Base-by-base conservation (phyloP, 768 basidiomycete species). In the Agaricus subrufescens region DNA sequence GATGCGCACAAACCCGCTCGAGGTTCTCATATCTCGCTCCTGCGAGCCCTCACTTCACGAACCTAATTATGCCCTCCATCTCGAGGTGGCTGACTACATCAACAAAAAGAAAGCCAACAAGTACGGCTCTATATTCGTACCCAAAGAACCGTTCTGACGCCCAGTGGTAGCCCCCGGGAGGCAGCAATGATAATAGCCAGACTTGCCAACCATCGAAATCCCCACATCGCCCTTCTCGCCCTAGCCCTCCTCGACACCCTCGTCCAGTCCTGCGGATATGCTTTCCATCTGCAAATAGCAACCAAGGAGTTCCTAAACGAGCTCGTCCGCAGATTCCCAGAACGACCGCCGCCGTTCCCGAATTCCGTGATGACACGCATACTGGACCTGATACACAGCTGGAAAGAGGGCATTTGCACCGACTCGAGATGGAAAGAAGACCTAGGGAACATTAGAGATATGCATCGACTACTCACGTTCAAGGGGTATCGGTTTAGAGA, bases 231-330 rank as follows among this genome's bases (percentile, higher is more conserved):
- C 23, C 81, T 95, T 60, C 85, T 98, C 30, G 85, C 93, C 3
- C 81, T 98, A 10, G 75, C 88, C 4, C 82, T 96, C 3, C 85
- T 98, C 60, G 90, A 94, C 69, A 94, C 91, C 12, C 86, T 99
- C 49, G 89, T 98, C 45, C 90, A 94, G 67, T 87, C 90, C 40
- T 98, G 96, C 67, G 97, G 97, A 69, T 99, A 99, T 72, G 87
- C 96, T 0, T 89, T 99, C 56, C 97, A 98, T 68, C 86, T 99
- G 25, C 97, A 99, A 70, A 90, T 98, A 63, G 79, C 89, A 15
- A 98, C 96, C 42, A 98, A 99, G 67, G 97, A 98, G 66, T 99
- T 98, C 67, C 78, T 98, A 15, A 99, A 99, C 72, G 97, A 98
- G 68, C 87, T 99, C 67, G 97, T 99, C 26, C 86, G 96, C 48